A percentile compares a stretch with the other conserved stretches of the same genome.
Conservation (phyloP, 2,329 filamentous ascomycete species). For the Colletotrichum sp. region DNA sequence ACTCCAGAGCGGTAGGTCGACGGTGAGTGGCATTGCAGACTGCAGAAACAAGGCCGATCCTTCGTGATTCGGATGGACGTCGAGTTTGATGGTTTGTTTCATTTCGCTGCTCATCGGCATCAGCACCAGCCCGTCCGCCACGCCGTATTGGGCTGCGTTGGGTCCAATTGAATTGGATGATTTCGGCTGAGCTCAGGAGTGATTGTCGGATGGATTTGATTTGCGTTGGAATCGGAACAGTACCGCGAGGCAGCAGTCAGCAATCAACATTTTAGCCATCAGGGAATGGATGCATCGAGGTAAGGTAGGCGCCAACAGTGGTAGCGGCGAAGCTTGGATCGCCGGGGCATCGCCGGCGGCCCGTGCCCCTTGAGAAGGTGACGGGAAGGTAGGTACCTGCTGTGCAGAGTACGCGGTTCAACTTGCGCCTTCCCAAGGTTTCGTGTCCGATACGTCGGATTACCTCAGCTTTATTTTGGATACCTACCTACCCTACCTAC, state of each 20-base stretch:
- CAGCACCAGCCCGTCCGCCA: neutral
- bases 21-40: neutral
- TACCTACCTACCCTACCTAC: neutral
- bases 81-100: neutral
- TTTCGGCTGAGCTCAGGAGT: neutral
- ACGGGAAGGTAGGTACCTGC: neutral
- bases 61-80: neutral
- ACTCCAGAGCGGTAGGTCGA: neutral
- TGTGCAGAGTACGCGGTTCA: neutral
- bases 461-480: neutral
- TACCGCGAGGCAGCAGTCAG: neutral
- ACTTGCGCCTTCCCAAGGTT: neutral
- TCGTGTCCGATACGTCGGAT: neutral
- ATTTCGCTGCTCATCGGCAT: neutral
- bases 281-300: neutral
- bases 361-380: slow-evolving; percentile 3
- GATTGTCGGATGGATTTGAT: neutral
- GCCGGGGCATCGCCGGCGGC: neutral
- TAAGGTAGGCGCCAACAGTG: neutral
- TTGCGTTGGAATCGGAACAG: neutral
- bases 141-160: neutral
- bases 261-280: neutral
- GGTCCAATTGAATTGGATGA: neutral
- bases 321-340: neutral
- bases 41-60: slow-evolving; percentile 1